These are phyloP conservation scores for Cercospora sesami DNA, from an alignment of 2,329 filamentous ascomycete species.

Conservation along the genomic window DNA sequence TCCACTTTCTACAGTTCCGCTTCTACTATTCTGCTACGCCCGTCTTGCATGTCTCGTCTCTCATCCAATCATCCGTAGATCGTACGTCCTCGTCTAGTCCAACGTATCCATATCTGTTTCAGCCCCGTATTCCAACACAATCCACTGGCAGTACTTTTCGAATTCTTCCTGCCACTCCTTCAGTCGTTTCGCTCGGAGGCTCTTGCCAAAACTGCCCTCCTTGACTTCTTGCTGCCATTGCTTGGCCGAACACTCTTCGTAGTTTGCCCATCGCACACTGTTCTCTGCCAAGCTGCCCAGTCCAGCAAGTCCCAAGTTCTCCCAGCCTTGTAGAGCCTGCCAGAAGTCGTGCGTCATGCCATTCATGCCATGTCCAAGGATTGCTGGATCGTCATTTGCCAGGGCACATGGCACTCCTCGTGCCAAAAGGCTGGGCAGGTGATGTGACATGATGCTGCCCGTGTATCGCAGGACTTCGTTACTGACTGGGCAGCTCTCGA, in stretches of 20 bases:
- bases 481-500: conserved; percentile 88
- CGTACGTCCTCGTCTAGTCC: conserved; percentile 23
- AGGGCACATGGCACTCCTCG: conserved; percentile 81
- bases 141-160: conserved; percentile 89
- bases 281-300: conserved; percentile 88
- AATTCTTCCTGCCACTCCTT: conserved; percentile 78
- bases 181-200: conserved; percentile 69
- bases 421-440: conserved; percentile 78
- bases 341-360: conserved; percentile 93
- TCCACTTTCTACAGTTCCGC: neutral
- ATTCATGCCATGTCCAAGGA: conserved; percentile 77
- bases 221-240: conserved; percentile 73
- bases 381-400: conserved; percentile 87
- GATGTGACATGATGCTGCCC: conserved; percentile 72
- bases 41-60: neutral
- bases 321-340: conserved; percentile 88
- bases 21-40: neutral
- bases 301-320: conserved; percentile 85
- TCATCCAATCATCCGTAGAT: neutral
- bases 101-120: conserved; percentile 33
- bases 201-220: conserved; percentile 69
- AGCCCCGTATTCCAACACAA: conserved; percentile 68
- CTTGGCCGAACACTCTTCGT: conserved; percentile 71
- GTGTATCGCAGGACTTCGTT: conserved; percentile 85
- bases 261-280: conserved; percentile 84